Base-by-base conservation (phyloP, 208 protist genomes). In the Wallacemonas sp. region DNA sequence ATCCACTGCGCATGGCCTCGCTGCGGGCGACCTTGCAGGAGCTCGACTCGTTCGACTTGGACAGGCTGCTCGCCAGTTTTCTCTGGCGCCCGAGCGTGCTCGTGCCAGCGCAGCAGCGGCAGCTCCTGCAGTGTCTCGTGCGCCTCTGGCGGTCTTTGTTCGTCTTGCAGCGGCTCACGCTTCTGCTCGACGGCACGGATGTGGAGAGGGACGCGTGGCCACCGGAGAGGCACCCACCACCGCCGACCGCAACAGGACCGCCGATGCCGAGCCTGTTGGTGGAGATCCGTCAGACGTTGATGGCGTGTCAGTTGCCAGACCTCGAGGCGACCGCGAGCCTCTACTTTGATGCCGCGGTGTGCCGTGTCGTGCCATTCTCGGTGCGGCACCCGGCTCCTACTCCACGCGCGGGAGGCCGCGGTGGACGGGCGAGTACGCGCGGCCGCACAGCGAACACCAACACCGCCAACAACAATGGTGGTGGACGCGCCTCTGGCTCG, bases 31-130 rank as follows among this genome's bases (percentile, higher is more conserved):
- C 65, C 10, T 61, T 86, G n/a, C 36, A 50, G 1, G 57, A 61
- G 14, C 73, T 77, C 31, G 57, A 63, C n/a, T 62, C 42, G 2
- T 44, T 83, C 12, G 81, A 86, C 31, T 16, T 86, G 18, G 76
- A 86, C 57, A 61, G 63, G 46, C 49, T 86, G 44, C 41, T 66
- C 29, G n/a, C 42, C 16, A 55, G 16, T 28, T 66, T 45, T 36
- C 38, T 63, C 10, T 63, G 29, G 42, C 28, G 61, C 23, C 3
- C 42, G 5, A 14, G 61, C 26, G 18, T 26, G 7, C 22, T 59
- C 0, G 11, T 28, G 31, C 29, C 52, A 29, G 31, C 52, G 26
- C 4, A 39, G 52, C 52, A 59, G 52, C 25, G 52, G 52, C 52
- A 59, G 31, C 52, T 59, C 16, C 29, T 59, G n/a, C 7, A 8